phyloP scores from a whole-genome alignment of 768 basidiomycete genomes.

The Leucocoprinus sp. region DNA sequence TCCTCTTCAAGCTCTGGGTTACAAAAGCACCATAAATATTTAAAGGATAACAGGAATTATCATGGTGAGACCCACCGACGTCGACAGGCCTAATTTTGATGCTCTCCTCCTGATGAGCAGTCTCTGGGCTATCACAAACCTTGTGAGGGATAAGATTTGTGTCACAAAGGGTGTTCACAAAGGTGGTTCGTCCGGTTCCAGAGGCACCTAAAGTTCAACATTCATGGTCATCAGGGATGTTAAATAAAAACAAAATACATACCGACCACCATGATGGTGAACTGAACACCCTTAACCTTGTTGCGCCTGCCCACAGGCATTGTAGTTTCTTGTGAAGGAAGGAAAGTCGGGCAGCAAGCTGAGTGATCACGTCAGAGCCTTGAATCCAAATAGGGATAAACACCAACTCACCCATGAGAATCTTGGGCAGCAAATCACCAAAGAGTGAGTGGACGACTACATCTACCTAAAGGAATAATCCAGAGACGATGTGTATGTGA shows the following conservation, averaged over 20 bases:
- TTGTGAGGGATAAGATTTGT: constrained; percentile 68
- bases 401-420: background rate
- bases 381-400: background rate
- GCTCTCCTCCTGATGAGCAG: constrained; percentile 69
- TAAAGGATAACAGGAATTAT: background rate
- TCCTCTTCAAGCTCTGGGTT: constrained; percentile 81
- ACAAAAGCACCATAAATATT: background rate
- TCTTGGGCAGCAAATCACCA: background rate
- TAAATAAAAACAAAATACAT: constrained; percentile 22
- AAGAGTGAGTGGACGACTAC: too few relatives aligned
- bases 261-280: constrained; percentile 90
- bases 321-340: constrained; percentile 3
- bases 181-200: constrained; percentile 82
- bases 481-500: too few relatives aligned
- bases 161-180: constrained; percentile 89
- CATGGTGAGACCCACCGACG: constrained; percentile 47
- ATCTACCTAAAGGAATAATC: too few relatives aligned
- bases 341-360: background rate
- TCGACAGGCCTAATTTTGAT: constrained; percentile 76
- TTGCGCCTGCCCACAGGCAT: constrained; percentile 52
- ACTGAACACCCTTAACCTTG: constrained; percentile 86
- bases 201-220: constrained; percentile 56
- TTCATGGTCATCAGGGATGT: constrained; percentile 10
- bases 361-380: background rate
- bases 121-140: constrained; percentile 50